Percentiles rank a stretch among this genome's conserved stretches.
These are phyloP conservation scores for Fusarium sp. DNA, from an alignment of 2,329 filamentous ascomycete species.

Conservation along the genomic window DNA sequence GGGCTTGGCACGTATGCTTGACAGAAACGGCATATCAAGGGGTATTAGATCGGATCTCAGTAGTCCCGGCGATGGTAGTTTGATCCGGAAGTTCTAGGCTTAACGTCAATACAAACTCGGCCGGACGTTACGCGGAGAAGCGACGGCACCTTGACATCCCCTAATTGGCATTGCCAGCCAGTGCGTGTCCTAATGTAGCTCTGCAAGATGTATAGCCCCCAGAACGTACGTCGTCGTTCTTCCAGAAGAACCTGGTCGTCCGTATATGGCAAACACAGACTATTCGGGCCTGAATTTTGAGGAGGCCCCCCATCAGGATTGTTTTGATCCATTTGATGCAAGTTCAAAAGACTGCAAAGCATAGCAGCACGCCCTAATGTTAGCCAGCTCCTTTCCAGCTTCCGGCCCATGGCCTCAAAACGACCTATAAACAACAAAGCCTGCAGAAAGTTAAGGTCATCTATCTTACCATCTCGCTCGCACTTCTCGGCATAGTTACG, in stretches of 20 bases:
- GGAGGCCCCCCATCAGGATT: neutral
- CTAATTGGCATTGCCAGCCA: conserved; percentile 6
- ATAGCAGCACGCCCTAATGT: conserved; percentile 13
- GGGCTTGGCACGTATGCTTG: neutral
- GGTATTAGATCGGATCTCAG: neutral
- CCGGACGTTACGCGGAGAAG: too few relatives aligned
- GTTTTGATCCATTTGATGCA: conserved; percentile 4
- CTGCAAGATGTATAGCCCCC: conserved; percentile 11
- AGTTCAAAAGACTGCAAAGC: conserved; percentile 10
- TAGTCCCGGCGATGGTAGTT: neutral
- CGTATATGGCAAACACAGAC: neutral
- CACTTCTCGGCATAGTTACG: neutral
- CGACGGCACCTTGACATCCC: neutral
- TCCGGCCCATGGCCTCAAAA: conserved; percentile 15
- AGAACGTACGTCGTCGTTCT: conserved; percentile 11
- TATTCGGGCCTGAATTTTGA: neutral
- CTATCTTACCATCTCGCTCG: neutral
- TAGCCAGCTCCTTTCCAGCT: conserved; percentile 17
- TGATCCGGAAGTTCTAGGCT: neutral
- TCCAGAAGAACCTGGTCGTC: conserved; percentile 3
- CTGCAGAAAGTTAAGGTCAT: conserved; percentile 16
- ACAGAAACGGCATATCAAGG: neutral
- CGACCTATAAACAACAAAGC: conserved; percentile 17
- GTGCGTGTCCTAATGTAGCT: conserved; percentile 9
- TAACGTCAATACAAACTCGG: neutral